These are phyloP conservation scores for Saccharomycopsis capsularis DNA, from an alignment of 805 yeast species.

Conservation along the genomic window DNA sequence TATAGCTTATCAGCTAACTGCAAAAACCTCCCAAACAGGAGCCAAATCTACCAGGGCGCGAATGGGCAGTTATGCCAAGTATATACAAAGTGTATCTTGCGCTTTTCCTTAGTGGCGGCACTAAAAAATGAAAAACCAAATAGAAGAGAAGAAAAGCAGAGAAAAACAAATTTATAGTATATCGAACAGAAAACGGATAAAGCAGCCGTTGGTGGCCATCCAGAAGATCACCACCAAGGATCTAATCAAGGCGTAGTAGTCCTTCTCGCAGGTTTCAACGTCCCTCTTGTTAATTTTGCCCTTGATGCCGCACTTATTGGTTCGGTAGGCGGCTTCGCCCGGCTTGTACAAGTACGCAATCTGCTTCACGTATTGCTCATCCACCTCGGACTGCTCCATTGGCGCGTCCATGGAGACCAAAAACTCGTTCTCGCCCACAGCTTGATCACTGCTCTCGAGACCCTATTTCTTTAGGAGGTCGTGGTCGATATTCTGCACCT, in stretches of 20 bases:
- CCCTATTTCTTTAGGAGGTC: slow-evolving; percentile 53
- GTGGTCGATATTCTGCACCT: slow-evolving; percentile 46
- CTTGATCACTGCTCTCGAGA: slow-evolving; percentile 29
- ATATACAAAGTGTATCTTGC: too few species aligned
- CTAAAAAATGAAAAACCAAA: too few species aligned
- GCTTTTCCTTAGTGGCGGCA: too few species aligned
- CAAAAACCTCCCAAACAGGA: too few species aligned
- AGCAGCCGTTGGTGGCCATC: slow-evolving; percentile 79
- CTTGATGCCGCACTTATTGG: slow-evolving; percentile 34
- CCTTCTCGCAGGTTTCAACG: slow-evolving; percentile 51
- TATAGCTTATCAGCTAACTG: too few species aligned
- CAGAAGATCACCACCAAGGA: slow-evolving; percentile 84
- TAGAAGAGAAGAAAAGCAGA: too few species aligned
- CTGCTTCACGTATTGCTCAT: slow-evolving; percentile 60
- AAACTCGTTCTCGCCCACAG: slow-evolving; percentile 22
- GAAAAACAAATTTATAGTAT: too few species aligned
- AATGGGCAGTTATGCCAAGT: too few species aligned
- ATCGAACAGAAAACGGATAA: too few species aligned
- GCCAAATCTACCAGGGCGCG: too few species aligned
- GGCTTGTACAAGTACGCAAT: slow-evolving; percentile 44
- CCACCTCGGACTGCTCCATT: slow-evolving; percentile 68
- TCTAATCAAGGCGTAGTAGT: slow-evolving; percentile 86
- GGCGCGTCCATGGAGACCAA: slow-evolving; percentile 55
- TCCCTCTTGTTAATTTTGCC: slow-evolving; percentile 27
- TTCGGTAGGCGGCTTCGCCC: slow-evolving; percentile 24